A percentile compares a stretch with the other conserved stretches of the same genome.
These are phyloP conservation scores for Paraglomus brasilianum DNA, from an alignment of 192 early-diverging fungal species.

Conservation along the genomic window DNA sequence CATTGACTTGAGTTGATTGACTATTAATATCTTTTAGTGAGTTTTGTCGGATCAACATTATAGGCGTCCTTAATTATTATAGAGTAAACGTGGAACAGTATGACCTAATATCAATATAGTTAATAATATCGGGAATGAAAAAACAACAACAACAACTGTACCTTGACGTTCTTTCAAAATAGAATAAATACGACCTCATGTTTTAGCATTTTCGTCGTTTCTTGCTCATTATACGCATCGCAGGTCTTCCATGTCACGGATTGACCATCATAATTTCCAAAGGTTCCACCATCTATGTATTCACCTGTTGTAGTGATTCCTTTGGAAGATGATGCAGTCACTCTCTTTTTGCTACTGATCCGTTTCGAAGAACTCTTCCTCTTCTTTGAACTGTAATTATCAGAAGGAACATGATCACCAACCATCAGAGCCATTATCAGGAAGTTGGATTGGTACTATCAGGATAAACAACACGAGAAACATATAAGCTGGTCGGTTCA, in stretches of 20 bases:
- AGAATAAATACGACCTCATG: conserved; percentile 1
- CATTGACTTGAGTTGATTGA: conserved; percentile 8
- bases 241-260: conserved; percentile 11
- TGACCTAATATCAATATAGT: conserved; percentile 9
- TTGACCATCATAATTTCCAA: conserved; percentile 8
- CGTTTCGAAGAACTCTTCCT: conserved; percentile 5
- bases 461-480: conserved; percentile 9
- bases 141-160: background rate
- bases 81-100: conserved; percentile 6
- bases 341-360: background rate
- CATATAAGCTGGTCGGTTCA: background rate
- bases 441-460: background rate
- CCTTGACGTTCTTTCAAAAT: conserved; percentile 21
- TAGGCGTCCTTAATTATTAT: background rate
- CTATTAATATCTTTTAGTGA: conserved; percentile 7
- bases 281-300: conserved; percentile 15
- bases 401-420: conserved; percentile 6
- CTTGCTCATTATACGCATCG: conserved; percentile 2
- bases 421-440: conserved; percentile 4
- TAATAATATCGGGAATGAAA: background rate
- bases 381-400: background rate
- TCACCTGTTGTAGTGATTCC: background rate
- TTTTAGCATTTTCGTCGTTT: background rate
- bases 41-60: background rate
- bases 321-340: background rate